phyloP scores from a whole-genome alignment of 202 grass and related monocot species.

The Thinopyrum obtusiflorum region DNA sequence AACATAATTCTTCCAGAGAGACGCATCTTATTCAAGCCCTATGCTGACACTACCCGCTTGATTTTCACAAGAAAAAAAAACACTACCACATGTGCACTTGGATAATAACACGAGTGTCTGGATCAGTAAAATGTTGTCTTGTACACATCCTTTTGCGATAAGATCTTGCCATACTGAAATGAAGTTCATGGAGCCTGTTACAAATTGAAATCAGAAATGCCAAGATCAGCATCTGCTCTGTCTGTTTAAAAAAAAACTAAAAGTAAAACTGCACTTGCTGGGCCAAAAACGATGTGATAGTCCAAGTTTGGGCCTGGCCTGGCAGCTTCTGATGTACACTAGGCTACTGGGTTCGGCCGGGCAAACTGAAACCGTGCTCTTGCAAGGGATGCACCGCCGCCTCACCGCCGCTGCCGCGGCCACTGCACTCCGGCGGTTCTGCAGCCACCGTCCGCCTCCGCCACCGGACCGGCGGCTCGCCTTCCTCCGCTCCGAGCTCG shows the following conservation, averaged over 20 bases:
- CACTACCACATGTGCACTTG: too few relatives aligned
- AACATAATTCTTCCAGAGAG: not conserved
- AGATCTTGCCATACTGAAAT: not conserved
- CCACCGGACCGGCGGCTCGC: conserved; percentile 32
- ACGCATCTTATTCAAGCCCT: not conserved
- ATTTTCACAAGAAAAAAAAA: not conserved
- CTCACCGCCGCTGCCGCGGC: not conserved
- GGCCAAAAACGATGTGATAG: not conserved
- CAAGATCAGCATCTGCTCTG: not conserved
- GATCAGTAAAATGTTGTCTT: not conserved
- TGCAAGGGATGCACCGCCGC: conserved; percentile 40
- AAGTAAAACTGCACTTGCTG: not conserved
- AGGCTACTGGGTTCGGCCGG: not conserved
- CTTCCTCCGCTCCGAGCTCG: conserved; percentile 62
- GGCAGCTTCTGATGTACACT: not conserved
- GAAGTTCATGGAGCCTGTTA: not conserved
- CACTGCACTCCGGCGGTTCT: conserved; percentile 26
- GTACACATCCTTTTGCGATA: not conserved
- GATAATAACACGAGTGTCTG: not conserved
- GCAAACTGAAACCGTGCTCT: not conserved
- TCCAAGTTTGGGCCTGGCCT: not conserved
- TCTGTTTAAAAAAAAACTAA: too few relatives aligned
- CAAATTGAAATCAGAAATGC: not conserved
- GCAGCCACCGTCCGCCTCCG: conserved; percentile 22
- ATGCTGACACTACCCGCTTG: not conserved